Evolutionary conservation across 805 yeast genomes (phyloP), one percentile per base, ranked within the genome.

Genomic region (Saccharomycopsis fermentans): DNA sequence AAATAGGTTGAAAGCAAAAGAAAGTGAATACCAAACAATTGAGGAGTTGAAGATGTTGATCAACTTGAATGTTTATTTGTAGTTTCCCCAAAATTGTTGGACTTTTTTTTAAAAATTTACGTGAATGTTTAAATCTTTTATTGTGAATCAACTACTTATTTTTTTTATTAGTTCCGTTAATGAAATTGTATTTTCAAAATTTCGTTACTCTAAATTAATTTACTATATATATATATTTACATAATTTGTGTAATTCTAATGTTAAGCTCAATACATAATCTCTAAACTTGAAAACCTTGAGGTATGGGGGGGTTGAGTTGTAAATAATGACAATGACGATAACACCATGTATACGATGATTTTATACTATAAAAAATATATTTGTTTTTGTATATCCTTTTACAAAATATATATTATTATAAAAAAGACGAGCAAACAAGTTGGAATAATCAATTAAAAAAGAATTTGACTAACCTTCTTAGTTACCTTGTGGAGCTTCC

Each of bases 401-500:
- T 43, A 21, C 50, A 43, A 43, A 43, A 24, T 43, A 43, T 43
- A 43, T 43, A 43, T 43, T 43, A 43, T 43, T 43, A 43, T 43
- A 43, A 43, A 43, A 43, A 43, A 43, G 17, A 12, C 29, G 17
- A 21, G 50, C n/a, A 43, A 26, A 43, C 14, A 43, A 43, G 21
- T 24, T 9, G 17, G 26, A 21, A n/a, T 24, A 43, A 43, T 21
- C 24, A 24, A 24, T 24, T 39, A 12, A 17, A 39, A 17, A 21
- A 11, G 11, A 43, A 21, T 50, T 65, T 69, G 37, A n/a, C 29
- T 48, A 59, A 54, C 32, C 52, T 52, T 39, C 56, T 64, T 69
- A 73, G 64, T 68, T 70, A 63, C 69, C 65, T 73, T 86, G 88
- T 79, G 98, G 97, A 74, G 98, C 96, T 81, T 94, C 99, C 86